Percentiles rank a stretch among this genome's conserved stretches.
phyloP scores from a whole-genome alignment of 2,329 filamentous ascomycete species.

The Metarhizium robertsii region DNA sequence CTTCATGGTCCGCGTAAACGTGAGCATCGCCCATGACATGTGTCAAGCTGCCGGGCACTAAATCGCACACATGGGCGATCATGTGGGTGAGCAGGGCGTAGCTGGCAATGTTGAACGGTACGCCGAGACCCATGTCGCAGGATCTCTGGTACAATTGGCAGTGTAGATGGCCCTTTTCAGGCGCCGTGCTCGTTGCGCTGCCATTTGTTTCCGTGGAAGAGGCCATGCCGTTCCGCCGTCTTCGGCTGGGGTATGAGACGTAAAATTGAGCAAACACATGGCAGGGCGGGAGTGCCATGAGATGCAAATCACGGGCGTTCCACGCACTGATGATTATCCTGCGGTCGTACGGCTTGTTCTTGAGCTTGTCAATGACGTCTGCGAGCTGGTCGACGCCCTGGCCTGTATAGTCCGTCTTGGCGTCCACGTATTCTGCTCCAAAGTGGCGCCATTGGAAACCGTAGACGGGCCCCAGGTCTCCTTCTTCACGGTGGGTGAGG shows the following conservation, averaged over 20 bases:
- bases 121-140: conserved; percentile 94
- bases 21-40: conserved; percentile 99
- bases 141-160: conserved; percentile 89
- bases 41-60: conserved; percentile 78
- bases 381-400: conserved; percentile 90
- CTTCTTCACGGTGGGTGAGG: conserved; percentile 69
- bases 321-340: conserved; percentile 86
- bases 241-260: conserved; percentile 57
- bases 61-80: conserved; percentile 76
- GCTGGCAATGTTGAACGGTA: conserved; percentile 95
- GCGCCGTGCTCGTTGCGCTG: conserved; percentile 12
- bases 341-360: conserved; percentile 75
- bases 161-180: conserved; percentile 62
- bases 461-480: conserved; percentile 91
- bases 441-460: conserved; percentile 99
- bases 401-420: conserved; percentile 71
- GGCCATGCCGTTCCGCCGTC: conserved; percentile 2
- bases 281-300: conserved; percentile 89
- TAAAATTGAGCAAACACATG: conserved; percentile 99
- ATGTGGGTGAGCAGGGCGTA: conserved; percentile 95
- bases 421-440: conserved; percentile 78
- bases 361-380: conserved; percentile 80
- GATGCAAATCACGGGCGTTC: conserved; percentile 78
- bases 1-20: conserved; percentile 86
- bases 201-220: conserved; percentile 2